These are phyloP conservation scores for Kwoniella sp. DNA, from an alignment of 768 basidiomycete genomes.

Conservation along the genomic window DNA sequence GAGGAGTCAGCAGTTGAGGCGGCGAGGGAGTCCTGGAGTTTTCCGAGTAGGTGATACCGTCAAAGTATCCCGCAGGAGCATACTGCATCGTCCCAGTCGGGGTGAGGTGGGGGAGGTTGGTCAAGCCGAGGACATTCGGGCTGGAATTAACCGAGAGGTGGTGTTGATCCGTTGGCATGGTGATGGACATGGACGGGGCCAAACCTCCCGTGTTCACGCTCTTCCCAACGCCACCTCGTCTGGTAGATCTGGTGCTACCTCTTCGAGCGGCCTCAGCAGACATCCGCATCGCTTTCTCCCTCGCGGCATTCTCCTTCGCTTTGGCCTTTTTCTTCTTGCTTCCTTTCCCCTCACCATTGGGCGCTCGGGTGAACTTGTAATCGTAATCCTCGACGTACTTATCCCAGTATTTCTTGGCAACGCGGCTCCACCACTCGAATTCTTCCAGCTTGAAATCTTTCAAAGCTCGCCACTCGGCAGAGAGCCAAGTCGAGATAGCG, in stretches of 20 bases:
- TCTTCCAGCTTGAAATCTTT: slow-evolving; percentile 13
- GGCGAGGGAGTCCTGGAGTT: slow-evolving; percentile 9
- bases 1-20: slow-evolving; percentile 14
- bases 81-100: slow-evolving; percentile 3
- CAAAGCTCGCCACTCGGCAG: slow-evolving; percentile 20
- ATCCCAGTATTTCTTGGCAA: slow-evolving; percentile 17
- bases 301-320: slow-evolving; percentile 13
- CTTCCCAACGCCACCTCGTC: background rate
- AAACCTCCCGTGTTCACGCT: background rate
- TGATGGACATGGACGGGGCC: slow-evolving; percentile 11
- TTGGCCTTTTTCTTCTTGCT: slow-evolving; percentile 19
- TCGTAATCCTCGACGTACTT: slow-evolving; percentile 11
- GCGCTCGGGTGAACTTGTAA: slow-evolving; percentile 17
- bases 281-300: slow-evolving; percentile 16
- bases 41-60: slow-evolving; percentile 16
- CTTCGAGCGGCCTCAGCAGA: slow-evolving; percentile 14
- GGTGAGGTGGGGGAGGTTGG: slow-evolving; percentile 4
- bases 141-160: slow-evolving; percentile 3
- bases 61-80: slow-evolving; percentile 9
- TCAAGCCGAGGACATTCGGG: slow-evolving; percentile 12
- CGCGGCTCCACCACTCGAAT: slow-evolving; percentile 14
- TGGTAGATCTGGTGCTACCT: background rate
- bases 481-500: slow-evolving; percentile 11
- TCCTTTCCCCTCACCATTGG: slow-evolving; percentile 20
- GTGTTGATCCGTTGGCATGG: slow-evolving; percentile 8